Evolutionary conservation across 306 rosid genomes (phyloP).

Genomic region (Ceratonia siliqua): DNA sequence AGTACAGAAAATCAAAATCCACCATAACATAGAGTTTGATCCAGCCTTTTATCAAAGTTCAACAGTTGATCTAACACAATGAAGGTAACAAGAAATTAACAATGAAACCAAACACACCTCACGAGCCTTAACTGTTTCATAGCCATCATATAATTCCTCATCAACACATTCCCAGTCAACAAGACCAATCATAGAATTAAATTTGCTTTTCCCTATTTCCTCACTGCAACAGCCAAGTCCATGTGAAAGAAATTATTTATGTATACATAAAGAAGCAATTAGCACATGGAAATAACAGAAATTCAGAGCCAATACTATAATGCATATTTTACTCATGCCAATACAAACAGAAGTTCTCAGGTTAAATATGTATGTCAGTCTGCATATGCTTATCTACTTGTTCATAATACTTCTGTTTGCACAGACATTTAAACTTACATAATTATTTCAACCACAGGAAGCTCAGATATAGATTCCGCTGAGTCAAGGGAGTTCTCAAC

Average conservation of each 20-base stretch:
- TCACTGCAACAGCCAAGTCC: constrained; percentile 55
- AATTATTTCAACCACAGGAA: constrained; percentile 84
- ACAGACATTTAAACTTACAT: constrained; percentile 53
- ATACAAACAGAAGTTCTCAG: neutral
- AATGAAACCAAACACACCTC: constrained; percentile 57
- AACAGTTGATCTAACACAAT: neutral
- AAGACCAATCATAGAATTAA: constrained; percentile 94
- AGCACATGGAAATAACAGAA: neutral
- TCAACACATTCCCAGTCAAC: constrained; percentile 89
- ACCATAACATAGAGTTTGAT: neutral
- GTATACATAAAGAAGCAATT: neutral
- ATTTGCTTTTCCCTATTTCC: constrained; percentile 85
- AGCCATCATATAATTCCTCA: constrained; percentile 77
- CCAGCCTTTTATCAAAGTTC: neutral
- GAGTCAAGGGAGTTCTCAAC: constrained; percentile 94
- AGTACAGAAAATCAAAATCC: neutral
- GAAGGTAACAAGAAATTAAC: neutral
- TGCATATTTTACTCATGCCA: neutral
- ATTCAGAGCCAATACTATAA: neutral
- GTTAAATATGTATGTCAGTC: neutral
- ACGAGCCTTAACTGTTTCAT: constrained; percentile 85
- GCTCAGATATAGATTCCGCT: constrained; percentile 87
- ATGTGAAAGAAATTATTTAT: neutral
- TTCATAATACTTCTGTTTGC: constrained; percentile 8
- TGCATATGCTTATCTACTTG: neutral